Percentiles rank a stretch among this genome's conserved stretches.
Conservation (phyloP, 768 basidiomycete genomes). For the Omphalotus guepiniiformis region DNA sequence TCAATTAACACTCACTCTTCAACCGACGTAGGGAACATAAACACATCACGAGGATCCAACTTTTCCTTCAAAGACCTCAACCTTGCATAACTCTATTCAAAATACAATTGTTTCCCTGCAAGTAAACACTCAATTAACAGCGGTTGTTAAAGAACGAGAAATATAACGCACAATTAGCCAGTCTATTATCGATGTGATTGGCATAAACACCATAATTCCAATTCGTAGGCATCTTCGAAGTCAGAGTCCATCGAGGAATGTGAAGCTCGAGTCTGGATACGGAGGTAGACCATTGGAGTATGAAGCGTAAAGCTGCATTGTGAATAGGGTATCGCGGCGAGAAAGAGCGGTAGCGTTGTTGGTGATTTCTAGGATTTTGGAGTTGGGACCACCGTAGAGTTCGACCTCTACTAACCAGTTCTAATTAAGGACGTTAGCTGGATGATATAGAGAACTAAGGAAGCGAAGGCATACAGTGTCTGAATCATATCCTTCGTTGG, state of each 20-base stretch:
- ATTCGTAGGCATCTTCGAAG: conserved; percentile 5
- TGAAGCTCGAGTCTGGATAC: conserved; percentile 29
- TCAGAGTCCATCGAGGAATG: conserved; percentile 28
- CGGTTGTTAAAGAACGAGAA: background rate
- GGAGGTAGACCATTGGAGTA: conserved; percentile 19
- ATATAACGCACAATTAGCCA: conserved; percentile 26
- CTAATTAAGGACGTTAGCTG: too few species aligned
- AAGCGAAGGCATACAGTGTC: conserved; percentile 28
- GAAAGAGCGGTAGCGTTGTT: conserved; percentile 28
- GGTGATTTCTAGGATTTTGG: conserved; percentile 27
- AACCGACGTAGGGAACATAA: conserved; percentile 34
- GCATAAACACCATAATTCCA: conserved; percentile 18
- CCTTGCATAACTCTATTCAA: conserved; percentile 25
- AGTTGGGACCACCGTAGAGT: conserved; percentile 27
- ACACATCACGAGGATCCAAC: conserved; percentile 33
- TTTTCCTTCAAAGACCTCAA: conserved; percentile 27
- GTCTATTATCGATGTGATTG: conserved; percentile 36
- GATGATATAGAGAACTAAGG: too few species aligned
- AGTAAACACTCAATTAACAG: background rate
- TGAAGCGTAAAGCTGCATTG: conserved; percentile 34
- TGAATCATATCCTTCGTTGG: conserved; percentile 32
- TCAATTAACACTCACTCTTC: too few species aligned
- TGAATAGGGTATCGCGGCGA: conserved; percentile 28
- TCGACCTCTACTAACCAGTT: conserved; percentile 26
- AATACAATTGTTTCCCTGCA: conserved; percentile 30